Conservation (phyloP, 768 basidiomycete genomes). For the Leccinum fibrillosum region DNA sequence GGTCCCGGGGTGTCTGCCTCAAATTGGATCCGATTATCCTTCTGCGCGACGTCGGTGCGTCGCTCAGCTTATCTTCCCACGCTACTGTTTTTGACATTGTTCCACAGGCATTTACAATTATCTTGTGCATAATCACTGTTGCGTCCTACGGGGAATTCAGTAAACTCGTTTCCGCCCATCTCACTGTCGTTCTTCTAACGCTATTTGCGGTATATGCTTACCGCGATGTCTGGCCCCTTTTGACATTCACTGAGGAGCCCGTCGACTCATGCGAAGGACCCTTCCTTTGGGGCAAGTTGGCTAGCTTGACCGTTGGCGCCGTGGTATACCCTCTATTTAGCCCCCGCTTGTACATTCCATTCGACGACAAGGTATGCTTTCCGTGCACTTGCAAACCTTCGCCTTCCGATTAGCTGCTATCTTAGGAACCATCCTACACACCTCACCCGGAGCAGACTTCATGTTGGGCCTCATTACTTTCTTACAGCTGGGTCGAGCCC, state of each 20-base stretch:
- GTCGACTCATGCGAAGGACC: not conserved
- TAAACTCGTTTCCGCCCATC: not conserved
- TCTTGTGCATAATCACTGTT: not conserved
- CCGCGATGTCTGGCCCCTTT: constrained; percentile 1
- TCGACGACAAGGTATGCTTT: not conserved
- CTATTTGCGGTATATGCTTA: not conserved
- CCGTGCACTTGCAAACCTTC: too few relatives aligned
- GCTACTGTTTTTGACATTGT: not conserved
- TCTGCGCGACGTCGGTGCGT: not conserved
- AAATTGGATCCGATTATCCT: not conserved
- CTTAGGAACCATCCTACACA: not conserved
- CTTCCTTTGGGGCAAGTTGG: not conserved
- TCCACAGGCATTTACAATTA: not conserved
- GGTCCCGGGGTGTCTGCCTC: not conserved
- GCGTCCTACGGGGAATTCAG: not conserved
- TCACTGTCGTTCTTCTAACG: not conserved
- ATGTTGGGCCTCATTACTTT: not conserved
- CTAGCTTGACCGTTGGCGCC: not conserved
- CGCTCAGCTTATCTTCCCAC: not conserved
- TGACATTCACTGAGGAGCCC: not conserved
- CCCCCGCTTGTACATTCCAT: not conserved
- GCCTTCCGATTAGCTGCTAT: not conserved
- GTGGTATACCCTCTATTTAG: constrained; percentile 1
- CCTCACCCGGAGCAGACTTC: constrained; percentile 3
- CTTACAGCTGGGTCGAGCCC: constrained; percentile 1